Percentiles rank a stretch among this genome's conserved stretches.
phyloP scores from a whole-genome alignment of 2,329 filamentous ascomycete species.

The Diaporthe citri region DNA sequence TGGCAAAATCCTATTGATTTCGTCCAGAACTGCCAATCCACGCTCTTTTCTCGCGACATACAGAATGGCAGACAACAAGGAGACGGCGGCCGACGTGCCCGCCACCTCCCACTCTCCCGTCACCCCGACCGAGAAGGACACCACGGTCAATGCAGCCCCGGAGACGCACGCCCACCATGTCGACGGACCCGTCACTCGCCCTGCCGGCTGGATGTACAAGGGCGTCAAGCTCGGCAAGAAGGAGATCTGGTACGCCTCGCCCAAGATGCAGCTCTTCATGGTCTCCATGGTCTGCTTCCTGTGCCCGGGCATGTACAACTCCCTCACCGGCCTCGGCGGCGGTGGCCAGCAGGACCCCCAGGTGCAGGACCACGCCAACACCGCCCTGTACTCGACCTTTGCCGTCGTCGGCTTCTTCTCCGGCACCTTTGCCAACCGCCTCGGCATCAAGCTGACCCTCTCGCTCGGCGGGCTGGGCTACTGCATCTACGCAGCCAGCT shows the following conservation, averaged over 20 bases:
- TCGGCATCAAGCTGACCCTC: constrained; percentile 77
- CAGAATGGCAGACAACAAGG: constrained; percentile 36
- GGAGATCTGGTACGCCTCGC: constrained; percentile 79
- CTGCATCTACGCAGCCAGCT: constrained; percentile 78
- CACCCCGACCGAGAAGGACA: constrained; percentile 4
- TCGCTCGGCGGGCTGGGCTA: constrained; percentile 82
- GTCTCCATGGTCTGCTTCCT: constrained; percentile 78
- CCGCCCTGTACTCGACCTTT: constrained; percentile 63
- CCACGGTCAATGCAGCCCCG: background rate
- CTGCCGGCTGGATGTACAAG: constrained; percentile 77
- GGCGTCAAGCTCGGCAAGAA: constrained; percentile 62
- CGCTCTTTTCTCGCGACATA: background rate
- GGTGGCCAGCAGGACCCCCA: constrained; percentile 67
- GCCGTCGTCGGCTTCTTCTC: constrained; percentile 76
- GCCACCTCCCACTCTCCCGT: background rate
- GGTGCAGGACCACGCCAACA: constrained; percentile 69
- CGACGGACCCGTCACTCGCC: constrained; percentile 49
- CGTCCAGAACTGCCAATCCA: background rate
- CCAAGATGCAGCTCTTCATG: constrained; percentile 78
- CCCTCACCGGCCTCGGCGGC: constrained; percentile 71
- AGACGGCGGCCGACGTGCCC: constrained; percentile 28
- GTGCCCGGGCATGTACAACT: constrained; percentile 77
- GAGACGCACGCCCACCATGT: background rate
- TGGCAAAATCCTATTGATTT: background rate
- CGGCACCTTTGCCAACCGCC: constrained; percentile 81